phyloP scores from a whole-genome alignment of 495 filamentous ascomycete species.

The Penicillium alfredii region DNA sequence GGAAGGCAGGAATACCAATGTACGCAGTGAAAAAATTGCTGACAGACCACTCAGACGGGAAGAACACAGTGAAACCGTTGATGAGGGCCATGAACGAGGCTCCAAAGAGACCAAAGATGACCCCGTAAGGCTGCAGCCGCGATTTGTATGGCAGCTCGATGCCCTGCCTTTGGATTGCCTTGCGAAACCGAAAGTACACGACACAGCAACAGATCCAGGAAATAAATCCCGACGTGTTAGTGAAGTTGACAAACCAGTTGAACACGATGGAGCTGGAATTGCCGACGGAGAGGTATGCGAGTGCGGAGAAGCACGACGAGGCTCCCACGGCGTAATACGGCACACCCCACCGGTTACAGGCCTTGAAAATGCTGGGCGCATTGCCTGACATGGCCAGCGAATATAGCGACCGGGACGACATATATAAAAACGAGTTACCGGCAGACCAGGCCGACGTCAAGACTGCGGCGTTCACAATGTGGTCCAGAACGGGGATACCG shows the following conservation, averaged over 20 bases:
- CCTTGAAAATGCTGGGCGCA: conserved; percentile 43
- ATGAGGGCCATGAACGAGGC: conserved; percentile 50
- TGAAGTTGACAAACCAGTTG: conserved; percentile 56
- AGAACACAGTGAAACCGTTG: conserved; percentile 61
- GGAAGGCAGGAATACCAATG: conserved; percentile 55
- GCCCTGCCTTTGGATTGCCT: conserved; percentile 45
- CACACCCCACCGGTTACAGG: conserved; percentile 45
- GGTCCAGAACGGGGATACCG: conserved; percentile 58
- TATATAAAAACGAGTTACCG: conserved; percentile 77
- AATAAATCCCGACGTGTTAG: conserved; percentile 55
- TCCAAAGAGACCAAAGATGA: conserved; percentile 42
- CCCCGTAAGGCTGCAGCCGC: conserved; percentile 47
- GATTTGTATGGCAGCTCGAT: conserved; percentile 51
- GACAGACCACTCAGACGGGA: conserved; percentile 47
- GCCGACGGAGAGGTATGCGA: conserved; percentile 34
- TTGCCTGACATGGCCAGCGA: conserved; percentile 48
- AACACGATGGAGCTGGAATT: conserved; percentile 34
- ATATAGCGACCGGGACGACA: conserved; percentile 63
- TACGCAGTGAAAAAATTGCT: conserved; percentile 56
- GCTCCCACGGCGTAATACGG: conserved; percentile 40
- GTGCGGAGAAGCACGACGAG: conserved; percentile 27
- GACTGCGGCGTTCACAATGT: conserved; percentile 74
- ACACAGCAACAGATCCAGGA: conserved; percentile 57
- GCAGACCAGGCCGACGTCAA: conserved; percentile 64
- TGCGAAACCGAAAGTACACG: conserved; percentile 55